Percentiles rank a stretch among this genome's conserved stretches.
phyloP scores from a whole-genome alignment of 192 early-diverging fungal genomes.

The Glomus cerebriforme region DNA sequence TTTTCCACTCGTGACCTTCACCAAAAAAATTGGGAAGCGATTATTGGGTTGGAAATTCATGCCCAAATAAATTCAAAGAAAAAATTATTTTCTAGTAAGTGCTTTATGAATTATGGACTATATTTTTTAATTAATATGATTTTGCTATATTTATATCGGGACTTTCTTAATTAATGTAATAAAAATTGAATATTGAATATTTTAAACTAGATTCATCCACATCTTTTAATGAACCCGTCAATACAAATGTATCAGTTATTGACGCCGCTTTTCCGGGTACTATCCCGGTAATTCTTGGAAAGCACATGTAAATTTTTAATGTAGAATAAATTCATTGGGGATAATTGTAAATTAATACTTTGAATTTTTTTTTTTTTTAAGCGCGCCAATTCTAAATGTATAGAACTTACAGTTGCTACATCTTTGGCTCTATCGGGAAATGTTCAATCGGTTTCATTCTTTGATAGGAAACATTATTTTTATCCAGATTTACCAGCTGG shows the following conservation, averaged over 20 bases:
- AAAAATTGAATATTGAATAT: background rate
- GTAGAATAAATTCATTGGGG: background rate
- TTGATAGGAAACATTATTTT: conserved; percentile 97
- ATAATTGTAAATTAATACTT: background rate
- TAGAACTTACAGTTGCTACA: conserved; percentile 72
- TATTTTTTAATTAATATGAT: too few species aligned
- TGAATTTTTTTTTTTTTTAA: conserved; percentile 30
- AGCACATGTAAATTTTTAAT: background rate
- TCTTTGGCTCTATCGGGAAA: conserved; percentile 68
- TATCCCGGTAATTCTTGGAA: conserved; percentile 60
- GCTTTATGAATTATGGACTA: too few species aligned
- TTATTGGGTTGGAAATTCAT: conserved; percentile 92
- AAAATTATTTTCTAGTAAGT: conserved; percentile 84
- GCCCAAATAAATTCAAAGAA: conserved; percentile 71
- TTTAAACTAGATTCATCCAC: conserved; percentile 43
- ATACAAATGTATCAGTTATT: conserved; percentile 69
- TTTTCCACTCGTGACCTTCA: background rate
- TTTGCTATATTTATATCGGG: too few species aligned
- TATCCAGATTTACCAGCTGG: conserved; percentile 91
- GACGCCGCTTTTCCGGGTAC: conserved; percentile 90
- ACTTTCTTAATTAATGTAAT: too few species aligned
- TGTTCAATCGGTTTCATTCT: conserved; percentile 67
- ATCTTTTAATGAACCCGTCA: conserved; percentile 64
- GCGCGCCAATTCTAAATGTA: conserved; percentile 72
- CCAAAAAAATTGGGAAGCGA: conserved; percentile 55